phyloP scores from a whole-genome alignment of 208 protist species.

The Leishmania martiniquensis region DNA sequence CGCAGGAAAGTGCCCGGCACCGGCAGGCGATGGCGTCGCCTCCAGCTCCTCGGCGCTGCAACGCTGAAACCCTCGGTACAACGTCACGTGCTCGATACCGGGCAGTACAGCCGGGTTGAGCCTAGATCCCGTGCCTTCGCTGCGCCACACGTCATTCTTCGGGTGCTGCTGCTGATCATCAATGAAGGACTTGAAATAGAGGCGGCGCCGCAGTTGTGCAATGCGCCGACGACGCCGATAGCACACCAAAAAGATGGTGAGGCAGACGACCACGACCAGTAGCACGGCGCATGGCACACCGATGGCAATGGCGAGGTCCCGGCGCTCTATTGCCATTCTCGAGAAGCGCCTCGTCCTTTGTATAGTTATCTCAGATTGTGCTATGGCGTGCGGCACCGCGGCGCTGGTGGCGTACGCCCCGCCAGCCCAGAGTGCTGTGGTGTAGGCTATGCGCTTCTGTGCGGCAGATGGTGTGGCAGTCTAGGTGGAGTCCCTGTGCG shows the following conservation, averaged over 20 bases:
- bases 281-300: conserved; percentile 57
- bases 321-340: conserved; percentile 42
- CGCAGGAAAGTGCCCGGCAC: conserved; percentile 9
- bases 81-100: neutral
- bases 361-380: neutral
- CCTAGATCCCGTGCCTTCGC: neutral
- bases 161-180: neutral
- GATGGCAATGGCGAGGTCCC: conserved; percentile 54
- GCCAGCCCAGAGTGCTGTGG: neutral
- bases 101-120: neutral
- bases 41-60: conserved; percentile 24
- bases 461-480: neutral
- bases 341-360: neutral
- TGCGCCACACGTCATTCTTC: conserved; percentile 1
- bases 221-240: conserved; percentile 16
- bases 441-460: neutral
- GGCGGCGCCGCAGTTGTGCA: conserved; percentile 6
- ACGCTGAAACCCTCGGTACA: conserved; percentile 25
- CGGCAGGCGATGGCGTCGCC: conserved; percentile 16
- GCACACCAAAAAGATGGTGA: conserved; percentile 39
- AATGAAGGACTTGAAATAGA: conserved; percentile 4
- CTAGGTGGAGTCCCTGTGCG: neutral
- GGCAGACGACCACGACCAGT: conserved; percentile 43
- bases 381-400: neutral
- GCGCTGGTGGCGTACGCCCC: neutral